These are phyloP conservation scores for Endogone sp. DNA, from an alignment of 192 early-diverging fungal genomes.

Conservation along the genomic window DNA sequence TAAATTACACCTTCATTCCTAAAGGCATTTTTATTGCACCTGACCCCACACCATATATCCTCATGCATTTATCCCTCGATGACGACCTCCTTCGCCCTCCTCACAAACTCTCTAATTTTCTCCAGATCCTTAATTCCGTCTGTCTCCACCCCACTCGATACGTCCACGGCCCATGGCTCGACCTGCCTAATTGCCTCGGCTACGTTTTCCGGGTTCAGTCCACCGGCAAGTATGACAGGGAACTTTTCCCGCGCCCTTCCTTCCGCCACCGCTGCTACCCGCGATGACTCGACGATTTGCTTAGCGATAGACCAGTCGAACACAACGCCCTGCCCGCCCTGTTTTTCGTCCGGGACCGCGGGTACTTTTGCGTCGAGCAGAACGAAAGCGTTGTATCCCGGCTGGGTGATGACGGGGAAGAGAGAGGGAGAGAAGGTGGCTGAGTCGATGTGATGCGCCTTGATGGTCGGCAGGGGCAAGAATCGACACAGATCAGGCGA, in stretches of 20 bases:
- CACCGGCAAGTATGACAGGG: slow-evolving; percentile 88
- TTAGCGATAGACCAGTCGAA: slow-evolving; percentile 89
- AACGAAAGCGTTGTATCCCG: slow-evolving; percentile 47
- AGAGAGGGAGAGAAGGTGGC: slow-evolving; percentile 35
- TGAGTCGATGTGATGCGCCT: slow-evolving; percentile 80
- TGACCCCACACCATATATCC: too few species aligned
- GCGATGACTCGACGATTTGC: slow-evolving; percentile 25
- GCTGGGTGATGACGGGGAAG: slow-evolving; percentile 39
- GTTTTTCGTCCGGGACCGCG: slow-evolving; percentile 37
- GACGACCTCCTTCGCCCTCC: slow-evolving; percentile 51
- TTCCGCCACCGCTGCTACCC: slow-evolving; percentile 4
- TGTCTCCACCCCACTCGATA: slow-evolving; percentile 89
- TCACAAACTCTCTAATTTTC: slow-evolving; percentile 74
- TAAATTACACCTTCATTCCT: too few species aligned
- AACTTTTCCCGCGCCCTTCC: slow-evolving; percentile 34
- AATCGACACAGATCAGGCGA: slow-evolving; percentile 55
- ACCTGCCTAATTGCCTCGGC: slow-evolving; percentile 61
- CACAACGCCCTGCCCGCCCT: slow-evolving; percentile 72
- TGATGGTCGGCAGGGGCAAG: slow-evolving; percentile 81
- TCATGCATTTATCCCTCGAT: too few species aligned
- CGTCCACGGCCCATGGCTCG: slow-evolving; percentile 86
- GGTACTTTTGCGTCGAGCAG: slow-evolving; percentile 66
- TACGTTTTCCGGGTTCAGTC: slow-evolving; percentile 83
- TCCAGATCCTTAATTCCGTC: slow-evolving; percentile 71
- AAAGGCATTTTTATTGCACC: too few species aligned